A percentile compares a stretch with the other conserved stretches of the same genome.
phyloP scores from a whole-genome alignment of 352 stramenopile species.

The Globisporangium paddicum region DNA sequence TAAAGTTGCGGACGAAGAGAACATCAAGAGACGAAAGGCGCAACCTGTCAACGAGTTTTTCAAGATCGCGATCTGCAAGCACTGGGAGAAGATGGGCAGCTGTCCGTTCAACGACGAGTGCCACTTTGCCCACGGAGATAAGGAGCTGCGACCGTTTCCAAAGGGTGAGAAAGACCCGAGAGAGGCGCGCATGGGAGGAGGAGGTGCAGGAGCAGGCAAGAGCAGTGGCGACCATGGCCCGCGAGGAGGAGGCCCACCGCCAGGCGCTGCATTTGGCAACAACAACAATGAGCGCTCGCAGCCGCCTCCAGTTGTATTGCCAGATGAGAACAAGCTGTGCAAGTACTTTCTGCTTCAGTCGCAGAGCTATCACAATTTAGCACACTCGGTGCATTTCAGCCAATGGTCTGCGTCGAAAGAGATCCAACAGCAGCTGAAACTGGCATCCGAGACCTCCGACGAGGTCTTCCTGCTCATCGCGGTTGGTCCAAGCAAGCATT shows the following conservation, averaged over 20 bases:
- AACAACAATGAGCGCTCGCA: not conserved
- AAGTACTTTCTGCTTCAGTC: slow-evolving; percentile 86
- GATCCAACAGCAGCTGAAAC: slow-evolving; percentile 61
- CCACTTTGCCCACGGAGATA: slow-evolving; percentile 96
- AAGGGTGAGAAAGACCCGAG: slow-evolving; percentile 63
- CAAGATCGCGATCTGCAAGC: slow-evolving; percentile 97
- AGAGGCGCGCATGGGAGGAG: slow-evolving; percentile 17
- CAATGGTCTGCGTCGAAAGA: slow-evolving; percentile 54
- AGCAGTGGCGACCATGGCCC: slow-evolving; percentile 10
- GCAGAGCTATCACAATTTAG: slow-evolving; percentile 78
- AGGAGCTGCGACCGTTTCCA: slow-evolving; percentile 87
- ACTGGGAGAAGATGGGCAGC: slow-evolving; percentile 93
- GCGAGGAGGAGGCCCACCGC: not conserved
- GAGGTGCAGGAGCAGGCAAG: not conserved
- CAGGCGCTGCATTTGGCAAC: slow-evolving; percentile 2
- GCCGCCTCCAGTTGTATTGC: slow-evolving; percentile 30
- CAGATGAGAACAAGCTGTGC: slow-evolving; percentile 67
- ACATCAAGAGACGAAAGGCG: slow-evolving; percentile 79
- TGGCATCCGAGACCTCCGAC: slow-evolving; percentile 63
- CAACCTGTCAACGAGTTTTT: slow-evolving; percentile 96
- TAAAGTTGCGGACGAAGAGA: slow-evolving; percentile 90
- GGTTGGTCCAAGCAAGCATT: slow-evolving; percentile 70
- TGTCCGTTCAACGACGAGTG: slow-evolving; percentile 97
- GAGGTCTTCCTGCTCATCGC: slow-evolving; percentile 82
- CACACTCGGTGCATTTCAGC: slow-evolving; percentile 71